Conservation (phyloP, 2,329 filamentous ascomycete genomes). For the Fusarium scirpi region DNA sequence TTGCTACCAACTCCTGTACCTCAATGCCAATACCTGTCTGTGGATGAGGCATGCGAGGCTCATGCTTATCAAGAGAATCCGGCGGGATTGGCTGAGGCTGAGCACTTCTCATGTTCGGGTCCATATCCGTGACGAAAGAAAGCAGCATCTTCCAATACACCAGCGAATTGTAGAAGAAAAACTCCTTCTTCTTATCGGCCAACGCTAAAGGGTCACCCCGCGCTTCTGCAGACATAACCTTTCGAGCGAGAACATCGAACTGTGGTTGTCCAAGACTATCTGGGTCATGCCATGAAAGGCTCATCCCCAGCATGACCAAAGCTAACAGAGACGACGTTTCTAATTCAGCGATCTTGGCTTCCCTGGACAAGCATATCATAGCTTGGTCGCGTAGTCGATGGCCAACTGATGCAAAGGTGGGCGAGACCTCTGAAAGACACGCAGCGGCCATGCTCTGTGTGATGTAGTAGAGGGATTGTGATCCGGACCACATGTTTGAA, state of each 20-base stretch:
- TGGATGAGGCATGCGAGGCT: slow-evolving; percentile 45
- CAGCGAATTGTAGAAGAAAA: slow-evolving; percentile 47
- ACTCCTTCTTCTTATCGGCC: slow-evolving; percentile 41
- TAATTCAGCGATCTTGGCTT: slow-evolving; percentile 59
- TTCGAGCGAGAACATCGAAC: slow-evolving; percentile 37
- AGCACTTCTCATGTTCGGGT: slow-evolving; percentile 4
- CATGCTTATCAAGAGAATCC: slow-evolving; percentile 20
- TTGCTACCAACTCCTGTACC: slow-evolving; percentile 43
- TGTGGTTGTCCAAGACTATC: slow-evolving; percentile 60
- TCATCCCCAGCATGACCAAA: slow-evolving; percentile 69
- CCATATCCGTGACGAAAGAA: slow-evolving; percentile 44
- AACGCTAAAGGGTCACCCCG: background rate
- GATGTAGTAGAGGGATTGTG: slow-evolving; percentile 68
- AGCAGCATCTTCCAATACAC: slow-evolving; percentile 47
- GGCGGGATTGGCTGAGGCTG: slow-evolving; percentile 23
- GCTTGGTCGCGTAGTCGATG: slow-evolving; percentile 58
- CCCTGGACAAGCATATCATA: slow-evolving; percentile 63
- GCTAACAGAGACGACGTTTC: slow-evolving; percentile 68
- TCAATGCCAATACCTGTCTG: slow-evolving; percentile 45
- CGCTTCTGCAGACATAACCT: slow-evolving; percentile 26
- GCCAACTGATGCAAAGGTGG: slow-evolving; percentile 63
- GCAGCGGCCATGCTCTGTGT: slow-evolving; percentile 75
- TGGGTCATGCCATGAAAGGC: slow-evolving; percentile 70
- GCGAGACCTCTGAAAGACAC: slow-evolving; percentile 65
- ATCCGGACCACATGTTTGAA: slow-evolving; percentile 67